phyloP scores from a whole-genome alignment of 768 basidiomycete genomes.

The Tulasnella sp. region DNA sequence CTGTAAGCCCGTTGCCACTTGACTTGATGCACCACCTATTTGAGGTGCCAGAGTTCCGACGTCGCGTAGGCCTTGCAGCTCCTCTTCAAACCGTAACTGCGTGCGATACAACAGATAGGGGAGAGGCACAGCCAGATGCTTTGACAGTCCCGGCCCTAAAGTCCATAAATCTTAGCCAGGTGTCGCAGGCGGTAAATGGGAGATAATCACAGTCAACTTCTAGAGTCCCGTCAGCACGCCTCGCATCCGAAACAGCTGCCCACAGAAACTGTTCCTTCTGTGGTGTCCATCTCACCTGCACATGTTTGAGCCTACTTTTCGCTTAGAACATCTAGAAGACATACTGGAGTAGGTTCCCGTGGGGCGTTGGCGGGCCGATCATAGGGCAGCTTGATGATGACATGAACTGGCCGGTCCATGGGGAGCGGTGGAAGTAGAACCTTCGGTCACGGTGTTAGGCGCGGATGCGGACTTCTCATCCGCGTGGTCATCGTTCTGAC shows the following conservation, averaged over 20 bases:
- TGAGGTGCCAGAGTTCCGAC: not conserved
- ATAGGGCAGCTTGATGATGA: conserved; percentile 69
- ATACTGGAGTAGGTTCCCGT: conserved; percentile 38
- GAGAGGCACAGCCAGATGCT: conserved; percentile 67
- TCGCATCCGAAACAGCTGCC: conserved; percentile 74
- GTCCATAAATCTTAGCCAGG: not conserved
- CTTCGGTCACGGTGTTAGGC: not conserved
- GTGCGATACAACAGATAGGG: conserved; percentile 79
- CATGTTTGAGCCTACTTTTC: not conserved
- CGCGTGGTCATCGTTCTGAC: not conserved
- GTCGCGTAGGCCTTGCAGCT: conserved; percentile 40
- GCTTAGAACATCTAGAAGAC: not conserved
- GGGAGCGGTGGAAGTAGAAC: not conserved
- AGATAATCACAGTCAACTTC: conserved; percentile 61
- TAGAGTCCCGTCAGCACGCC: conserved; percentile 50
- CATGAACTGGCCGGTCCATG: conserved; percentile 37
- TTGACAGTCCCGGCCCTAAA: conserved; percentile 72
- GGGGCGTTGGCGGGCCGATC: conserved; percentile 40
- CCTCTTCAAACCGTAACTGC: conserved; percentile 75
- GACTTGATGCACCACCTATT: not conserved
- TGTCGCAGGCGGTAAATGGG: not conserved
- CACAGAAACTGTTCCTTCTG: conserved; percentile 79
- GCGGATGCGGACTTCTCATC: not conserved
- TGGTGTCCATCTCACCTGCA: conserved; percentile 70
- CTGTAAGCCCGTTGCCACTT: not conserved